Conservation (phyloP, 768 basidiomycete genomes). For the Leucocoprinus sp. region DNA sequence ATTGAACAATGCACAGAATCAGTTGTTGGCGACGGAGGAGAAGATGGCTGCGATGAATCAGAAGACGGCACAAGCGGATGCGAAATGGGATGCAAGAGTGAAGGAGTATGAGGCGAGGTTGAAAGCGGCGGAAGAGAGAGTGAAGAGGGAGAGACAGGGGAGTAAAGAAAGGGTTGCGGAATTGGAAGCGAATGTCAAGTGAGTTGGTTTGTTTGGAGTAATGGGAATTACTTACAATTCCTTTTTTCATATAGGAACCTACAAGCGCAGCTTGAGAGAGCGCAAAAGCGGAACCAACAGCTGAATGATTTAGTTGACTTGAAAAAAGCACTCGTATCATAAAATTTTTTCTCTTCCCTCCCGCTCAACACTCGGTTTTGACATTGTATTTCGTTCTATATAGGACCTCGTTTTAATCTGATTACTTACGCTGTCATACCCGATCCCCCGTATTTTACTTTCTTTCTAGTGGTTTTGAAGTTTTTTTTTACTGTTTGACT, state of each 20-base stretch:
- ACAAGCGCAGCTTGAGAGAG: conserved; percentile 69
- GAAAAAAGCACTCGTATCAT: conserved; percentile 21
- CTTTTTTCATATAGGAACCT: conserved; percentile 46
- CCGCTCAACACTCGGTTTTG: neutral
- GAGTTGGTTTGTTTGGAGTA: conserved; percentile 1
- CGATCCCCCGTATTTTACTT: no score
- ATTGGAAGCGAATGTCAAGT: conserved; percentile 68
- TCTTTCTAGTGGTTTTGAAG: no score
- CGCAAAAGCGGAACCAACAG: conserved; percentile 64
- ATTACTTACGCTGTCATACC: no score
- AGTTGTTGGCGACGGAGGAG: conserved; percentile 78
- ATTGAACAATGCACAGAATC: conserved; percentile 79
- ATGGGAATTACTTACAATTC: neutral
- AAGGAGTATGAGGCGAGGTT: conserved; percentile 82
- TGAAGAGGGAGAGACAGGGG: conserved; percentile 91
- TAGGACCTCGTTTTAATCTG: no score
- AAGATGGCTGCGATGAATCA: conserved; percentile 67
- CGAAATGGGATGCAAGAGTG: conserved; percentile 93
- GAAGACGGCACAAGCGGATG: conserved; percentile 65
- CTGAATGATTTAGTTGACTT: conserved; percentile 45
- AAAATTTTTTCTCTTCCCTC: neutral
- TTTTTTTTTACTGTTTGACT: no score
- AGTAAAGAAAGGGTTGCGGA: conserved; percentile 78
- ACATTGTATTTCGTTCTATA: neutral
- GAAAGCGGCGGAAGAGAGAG: conserved; percentile 80